Percentiles rank a stretch among this genome's conserved stretches.
Evolutionary conservation across 2,329 filamentous ascomycete genomes (phyloP).

Genomic region (Hypomyces perniciosus): DNA sequence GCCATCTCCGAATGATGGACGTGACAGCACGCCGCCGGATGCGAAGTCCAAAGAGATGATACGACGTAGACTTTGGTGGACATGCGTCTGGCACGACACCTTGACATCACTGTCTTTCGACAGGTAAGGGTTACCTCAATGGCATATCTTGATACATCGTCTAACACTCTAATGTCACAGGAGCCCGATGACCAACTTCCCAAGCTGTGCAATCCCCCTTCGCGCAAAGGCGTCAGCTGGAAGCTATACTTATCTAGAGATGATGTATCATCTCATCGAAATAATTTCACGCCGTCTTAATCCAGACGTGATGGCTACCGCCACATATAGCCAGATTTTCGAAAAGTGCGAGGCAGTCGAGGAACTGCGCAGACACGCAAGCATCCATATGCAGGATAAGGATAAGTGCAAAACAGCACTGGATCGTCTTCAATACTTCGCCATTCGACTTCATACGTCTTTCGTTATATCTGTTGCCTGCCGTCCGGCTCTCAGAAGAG

Average conservation of each 20-base stretch:
- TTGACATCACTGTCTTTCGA: slow-evolving; percentile 62
- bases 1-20: slow-evolving; percentile 37
- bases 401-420: slow-evolving; percentile 59
- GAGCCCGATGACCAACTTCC: slow-evolving; percentile 57
- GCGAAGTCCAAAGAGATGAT: slow-evolving; percentile 48
- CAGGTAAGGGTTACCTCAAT: slow-evolving; percentile 36
- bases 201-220: slow-evolving; percentile 48
- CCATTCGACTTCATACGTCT: slow-evolving; percentile 58
- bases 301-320: slow-evolving; percentile 45
- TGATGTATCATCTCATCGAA: slow-evolving; percentile 59
- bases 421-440: slow-evolving; percentile 58
- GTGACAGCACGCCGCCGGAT: slow-evolving; percentile 39
- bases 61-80: slow-evolving; percentile 56
- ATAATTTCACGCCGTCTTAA: slow-evolving; percentile 53
- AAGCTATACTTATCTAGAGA: slow-evolving; percentile 55
- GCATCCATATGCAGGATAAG: slow-evolving; percentile 50
- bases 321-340: slow-evolving; percentile 49
- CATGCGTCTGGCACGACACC: slow-evolving; percentile 61
- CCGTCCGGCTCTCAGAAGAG: slow-evolving; percentile 53
- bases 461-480: slow-evolving; percentile 62
- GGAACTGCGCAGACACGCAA: slow-evolving; percentile 42
- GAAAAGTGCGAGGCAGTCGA: slow-evolving; percentile 52
- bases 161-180: slow-evolving; percentile 24
- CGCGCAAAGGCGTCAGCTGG: slow-evolving; percentile 36
- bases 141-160: neutral